Evolutionary conservation across 2,329 filamentous ascomycete genomes (phyloP).

Genomic region (Metarhizium humberi): DNA sequence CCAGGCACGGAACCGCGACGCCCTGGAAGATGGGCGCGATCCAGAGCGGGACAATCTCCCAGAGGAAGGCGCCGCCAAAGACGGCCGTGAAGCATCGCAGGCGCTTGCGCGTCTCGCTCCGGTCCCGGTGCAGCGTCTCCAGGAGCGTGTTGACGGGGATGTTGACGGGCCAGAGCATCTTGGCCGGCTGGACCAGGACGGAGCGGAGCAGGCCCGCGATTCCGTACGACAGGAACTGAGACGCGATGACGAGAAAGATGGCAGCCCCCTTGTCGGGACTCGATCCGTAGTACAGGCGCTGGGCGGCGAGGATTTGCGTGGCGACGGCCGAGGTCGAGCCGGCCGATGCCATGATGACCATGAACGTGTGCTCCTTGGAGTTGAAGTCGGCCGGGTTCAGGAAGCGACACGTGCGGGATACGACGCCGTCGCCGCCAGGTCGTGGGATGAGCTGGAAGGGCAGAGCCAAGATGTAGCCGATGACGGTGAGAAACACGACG

Average conservation of each 20-base stretch:
- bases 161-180: constrained; percentile 39
- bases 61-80: constrained; percentile 30
- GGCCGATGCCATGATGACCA: constrained; percentile 43
- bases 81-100: constrained; percentile 31
- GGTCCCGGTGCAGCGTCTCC: constrained; percentile 18
- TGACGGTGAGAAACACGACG: constrained; percentile 14
- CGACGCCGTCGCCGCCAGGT: background rate
- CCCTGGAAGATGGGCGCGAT: constrained; percentile 31
- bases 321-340: constrained; percentile 28
- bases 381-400: constrained; percentile 43
- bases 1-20: constrained; percentile 32
- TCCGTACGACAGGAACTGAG: constrained; percentile 47
- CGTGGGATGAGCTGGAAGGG: constrained; percentile 9
- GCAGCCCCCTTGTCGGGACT: constrained; percentile 36
- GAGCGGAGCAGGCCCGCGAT: constrained; percentile 39
- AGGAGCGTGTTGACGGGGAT: constrained; percentile 20
- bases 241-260: constrained; percentile 39
- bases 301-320: constrained; percentile 36
- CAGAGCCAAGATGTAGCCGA: constrained; percentile 9
- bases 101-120: constrained; percentile 25
- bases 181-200: constrained; percentile 42
- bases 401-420: constrained; percentile 10
- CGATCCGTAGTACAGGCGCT: constrained; percentile 38
- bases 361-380: constrained; percentile 47
- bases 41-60: constrained; percentile 39